Base-by-base conservation (phyloP, 495 filamentous ascomycete genomes). In the Aspergillus cristatus region DNA sequence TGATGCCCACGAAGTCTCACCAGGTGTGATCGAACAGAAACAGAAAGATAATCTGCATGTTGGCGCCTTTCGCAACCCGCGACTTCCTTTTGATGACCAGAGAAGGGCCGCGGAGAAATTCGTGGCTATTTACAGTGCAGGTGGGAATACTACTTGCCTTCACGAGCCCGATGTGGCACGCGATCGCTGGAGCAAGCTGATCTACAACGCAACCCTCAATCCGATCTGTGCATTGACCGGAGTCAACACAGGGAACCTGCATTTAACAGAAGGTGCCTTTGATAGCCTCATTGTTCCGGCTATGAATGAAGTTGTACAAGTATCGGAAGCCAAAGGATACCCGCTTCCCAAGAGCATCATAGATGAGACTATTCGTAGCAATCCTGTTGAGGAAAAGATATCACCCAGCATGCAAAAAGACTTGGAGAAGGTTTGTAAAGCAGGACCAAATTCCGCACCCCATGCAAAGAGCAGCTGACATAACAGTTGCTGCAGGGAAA, bases 121-220 rank as follows among this genome's bases (percentile, higher is more conserved):
- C 26, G 46, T 59, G 0, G 32, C 56, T 7, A 47, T 72, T 3
- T 72, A 74, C 36, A 45, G 34, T 18, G 39, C 57, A 2, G 46
- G 53, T 13, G 46, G 51, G 11, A 53, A 60, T 24, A 44, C 47
- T 10, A 40, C 55, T 11, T 44, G 46, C 25, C 20, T 45, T 2
- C 58, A 55, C 39, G 40, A 51, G 1, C 38, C 46, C 0, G 49
- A 75, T 38, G 65, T 75, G 0, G 38, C 37, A 0, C 52, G 44
- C 14, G 38, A 49, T 2, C 53, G 72, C 11, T 78, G 72, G 73
- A 42, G 54, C 5, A 77, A 75, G 52, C 54, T 73, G 17, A 46
- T 70, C 1, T 74, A 65, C 40, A 75, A 74, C 40, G 62, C 63
- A 0, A 63, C 50, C 5, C 67, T 57, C 42, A 75, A 74, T 37